Evolutionary conservation across 257 asterid genomes (phyloP).

Genomic region (Ajuga chamaepitys): DNA sequence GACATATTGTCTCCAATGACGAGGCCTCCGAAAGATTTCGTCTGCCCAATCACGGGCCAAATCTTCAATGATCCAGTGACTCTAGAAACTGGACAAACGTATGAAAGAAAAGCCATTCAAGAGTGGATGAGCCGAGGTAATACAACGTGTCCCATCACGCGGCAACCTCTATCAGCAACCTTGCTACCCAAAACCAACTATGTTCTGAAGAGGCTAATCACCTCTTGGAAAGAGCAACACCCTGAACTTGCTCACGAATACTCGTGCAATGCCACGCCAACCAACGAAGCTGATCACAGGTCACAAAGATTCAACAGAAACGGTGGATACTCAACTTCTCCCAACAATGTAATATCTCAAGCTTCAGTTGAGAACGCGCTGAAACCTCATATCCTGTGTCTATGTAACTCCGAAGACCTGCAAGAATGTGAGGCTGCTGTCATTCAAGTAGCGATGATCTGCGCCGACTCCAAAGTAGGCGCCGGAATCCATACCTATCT

Average conservation of each 20-base stretch:
- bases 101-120: constrained; percentile 80
- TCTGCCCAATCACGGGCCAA: constrained; percentile 81
- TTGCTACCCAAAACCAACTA: constrained; percentile 74
- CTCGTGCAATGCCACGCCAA: constrained; percentile 49
- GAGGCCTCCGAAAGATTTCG: constrained; percentile 87
- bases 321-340: constrained; percentile 48
- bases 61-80: constrained; percentile 78
- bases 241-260: constrained; percentile 70
- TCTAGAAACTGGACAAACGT: constrained; percentile 85
- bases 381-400: constrained; percentile 57
- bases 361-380: constrained; percentile 48
- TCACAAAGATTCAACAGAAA: constrained; percentile 51
- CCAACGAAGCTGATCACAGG: constrained; percentile 27
- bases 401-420: constrained; percentile 72
- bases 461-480: constrained; percentile 57
- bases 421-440: constrained; percentile 73
- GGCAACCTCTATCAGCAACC: constrained; percentile 69
- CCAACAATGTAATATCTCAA: constrained; percentile 58
- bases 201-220: constrained; percentile 68
- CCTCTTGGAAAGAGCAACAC: constrained; percentile 83
- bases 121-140: constrained; percentile 89
- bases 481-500: constrained; percentile 54
- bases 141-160: constrained; percentile 74
- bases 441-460: constrained; percentile 42
- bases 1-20: constrained; percentile 54